phyloP scores from a whole-genome alignment of 2,329 filamentous ascomycete species.

The Fusarium sp. region DNA sequence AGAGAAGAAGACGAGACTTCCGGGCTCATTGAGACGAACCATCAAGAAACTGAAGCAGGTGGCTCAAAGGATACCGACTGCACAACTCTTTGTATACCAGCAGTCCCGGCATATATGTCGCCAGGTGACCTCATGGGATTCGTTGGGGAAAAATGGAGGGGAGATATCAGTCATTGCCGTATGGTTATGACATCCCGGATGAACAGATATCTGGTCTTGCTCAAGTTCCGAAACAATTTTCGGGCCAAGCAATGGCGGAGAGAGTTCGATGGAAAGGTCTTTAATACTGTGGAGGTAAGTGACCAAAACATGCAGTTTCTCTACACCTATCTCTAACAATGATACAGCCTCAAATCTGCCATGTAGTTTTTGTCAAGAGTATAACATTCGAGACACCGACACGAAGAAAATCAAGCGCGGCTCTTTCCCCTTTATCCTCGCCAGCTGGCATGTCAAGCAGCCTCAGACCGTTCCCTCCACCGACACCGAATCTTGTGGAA shows the following conservation, averaged over 20 bases:
- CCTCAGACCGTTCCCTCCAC: conserved; percentile 68
- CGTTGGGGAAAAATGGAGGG: conserved; percentile 85
- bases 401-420: conserved; percentile 57
- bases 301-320: background rate
- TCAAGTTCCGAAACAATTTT: conserved; percentile 85
- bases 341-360: conserved; percentile 85
- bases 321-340: conserved; percentile 20
- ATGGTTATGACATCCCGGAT: conserved; percentile 90
- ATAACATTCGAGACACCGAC: conserved; percentile 81
- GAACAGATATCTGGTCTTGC: conserved; percentile 93
- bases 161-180: conserved; percentile 89
- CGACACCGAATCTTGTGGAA: conserved; percentile 86
- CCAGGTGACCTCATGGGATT: conserved; percentile 92
- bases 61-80: conserved; percentile 66
- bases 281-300: conserved; percentile 86
- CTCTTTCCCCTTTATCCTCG: conserved; percentile 67
- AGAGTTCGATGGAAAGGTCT: conserved; percentile 91
- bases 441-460: conserved; percentile 54
- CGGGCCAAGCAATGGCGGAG: conserved; percentile 82
- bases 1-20: conserved; percentile 81
- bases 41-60: conserved; percentile 41
- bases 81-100: conserved; percentile 90
- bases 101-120: conserved; percentile 93
- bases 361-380: conserved; percentile 92
- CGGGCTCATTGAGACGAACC: conserved; percentile 53